These are phyloP conservation scores for Toxicodendron radicans DNA, from an alignment of 345 rosid genomes.

Conservation along the genomic window DNA sequence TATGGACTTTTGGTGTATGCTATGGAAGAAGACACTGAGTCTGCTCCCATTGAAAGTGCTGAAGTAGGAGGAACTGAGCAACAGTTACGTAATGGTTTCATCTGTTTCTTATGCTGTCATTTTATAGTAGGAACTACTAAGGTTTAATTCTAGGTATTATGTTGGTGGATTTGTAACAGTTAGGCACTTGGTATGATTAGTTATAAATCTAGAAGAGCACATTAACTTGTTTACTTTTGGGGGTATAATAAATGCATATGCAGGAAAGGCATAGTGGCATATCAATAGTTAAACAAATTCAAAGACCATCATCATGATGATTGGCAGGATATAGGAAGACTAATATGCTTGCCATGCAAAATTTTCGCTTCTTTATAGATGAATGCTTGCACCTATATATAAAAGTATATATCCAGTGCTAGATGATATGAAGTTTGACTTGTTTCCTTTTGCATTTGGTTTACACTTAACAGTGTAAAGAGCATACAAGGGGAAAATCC, in stretches of 20 bases:
- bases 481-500: slow-evolving; percentile 34
- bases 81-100: slow-evolving; percentile 46
- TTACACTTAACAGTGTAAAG: slow-evolving; percentile 37
- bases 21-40: slow-evolving; percentile 47
- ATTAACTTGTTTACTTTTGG: background rate
- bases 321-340: background rate
- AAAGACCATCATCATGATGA: background rate
- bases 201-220: background rate
- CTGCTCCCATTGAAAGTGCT: slow-evolving; percentile 35
- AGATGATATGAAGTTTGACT: slow-evolving; percentile 19
- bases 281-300: background rate
- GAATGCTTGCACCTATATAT: background rate
- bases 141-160: background rate
- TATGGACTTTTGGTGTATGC: slow-evolving; percentile 80
- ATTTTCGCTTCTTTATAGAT: background rate
- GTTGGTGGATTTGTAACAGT: background rate
- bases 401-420: background rate
- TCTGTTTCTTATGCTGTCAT: background rate
- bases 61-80: slow-evolving; percentile 39
- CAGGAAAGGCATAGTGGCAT: background rate
- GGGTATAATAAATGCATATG: slow-evolving; percentile 1
- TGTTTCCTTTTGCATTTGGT: slow-evolving; percentile 28
- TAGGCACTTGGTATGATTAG: background rate
- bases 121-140: background rate
- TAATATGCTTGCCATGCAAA: background rate